Evolutionary conservation across 768 basidiomycete genomes (phyloP).

Genomic region (Tylopilus felleus): DNA sequence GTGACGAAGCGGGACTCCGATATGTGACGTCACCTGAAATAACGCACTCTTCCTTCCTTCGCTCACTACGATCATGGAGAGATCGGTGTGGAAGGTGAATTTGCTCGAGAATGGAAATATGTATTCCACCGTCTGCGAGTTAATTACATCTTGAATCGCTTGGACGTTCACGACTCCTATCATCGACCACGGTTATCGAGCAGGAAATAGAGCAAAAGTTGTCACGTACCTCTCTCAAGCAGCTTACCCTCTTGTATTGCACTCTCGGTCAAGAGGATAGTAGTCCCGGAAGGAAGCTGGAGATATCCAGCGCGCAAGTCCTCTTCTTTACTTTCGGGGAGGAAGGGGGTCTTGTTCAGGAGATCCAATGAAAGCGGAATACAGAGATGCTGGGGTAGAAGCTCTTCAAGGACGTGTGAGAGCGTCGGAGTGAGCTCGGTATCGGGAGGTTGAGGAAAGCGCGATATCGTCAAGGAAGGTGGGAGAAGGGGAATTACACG

Average conservation of each 20-base stretch:
- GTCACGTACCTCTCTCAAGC: conserved; percentile 41
- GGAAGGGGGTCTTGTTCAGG: conserved; percentile 56
- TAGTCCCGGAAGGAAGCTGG: conserved; percentile 63
- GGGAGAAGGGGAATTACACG: conserved; percentile 66
- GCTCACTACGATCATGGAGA: conserved; percentile 59
- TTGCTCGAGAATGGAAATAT: conserved; percentile 67
- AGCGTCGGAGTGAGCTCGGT: conserved; percentile 43
- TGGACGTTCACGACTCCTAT: conserved; percentile 63
- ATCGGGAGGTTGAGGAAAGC: conserved; percentile 49
- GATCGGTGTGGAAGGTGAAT: conserved; percentile 71
- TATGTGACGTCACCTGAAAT: conserved; percentile 49
- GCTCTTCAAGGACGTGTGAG: conserved; percentile 47
- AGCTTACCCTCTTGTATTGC: conserved; percentile 68
- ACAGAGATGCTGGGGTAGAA: conserved; percentile 55
- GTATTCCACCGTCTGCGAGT: conserved; percentile 65
- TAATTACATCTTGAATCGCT: conserved; percentile 61
- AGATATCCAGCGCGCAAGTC: conserved; percentile 73
- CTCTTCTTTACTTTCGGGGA: conserved; percentile 64
- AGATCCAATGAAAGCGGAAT: conserved; percentile 61
- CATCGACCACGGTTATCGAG: not conserved
- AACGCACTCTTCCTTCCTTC: conserved; percentile 70
- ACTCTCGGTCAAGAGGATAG: conserved; percentile 62
- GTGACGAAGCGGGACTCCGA: too few relatives aligned
- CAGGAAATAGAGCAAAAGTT: not conserved
- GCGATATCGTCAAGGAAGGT: conserved; percentile 58